A percentile compares a stretch with the other conserved stretches of the same genome.
Conservation (phyloP, 805 yeast species). For the Diddensiella caesifluorescens region DNA sequence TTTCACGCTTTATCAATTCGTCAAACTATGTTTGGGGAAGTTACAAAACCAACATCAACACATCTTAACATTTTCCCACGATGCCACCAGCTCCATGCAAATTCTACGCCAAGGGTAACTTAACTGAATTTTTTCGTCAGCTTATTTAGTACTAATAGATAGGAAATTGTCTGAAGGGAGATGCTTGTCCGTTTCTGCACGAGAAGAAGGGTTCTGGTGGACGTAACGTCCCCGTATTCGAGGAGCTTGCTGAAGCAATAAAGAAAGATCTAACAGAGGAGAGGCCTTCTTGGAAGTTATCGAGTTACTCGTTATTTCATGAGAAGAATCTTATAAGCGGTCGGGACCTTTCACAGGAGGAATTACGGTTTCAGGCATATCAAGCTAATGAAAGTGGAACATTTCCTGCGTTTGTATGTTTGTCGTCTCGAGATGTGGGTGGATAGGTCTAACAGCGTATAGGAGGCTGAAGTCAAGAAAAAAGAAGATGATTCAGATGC, state of each 20-base stretch:
- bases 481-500: conserved; percentile 45
- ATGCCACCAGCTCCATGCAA: no score
- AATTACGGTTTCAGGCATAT: conserved; percentile 18
- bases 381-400: conserved; percentile 8
- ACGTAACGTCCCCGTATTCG: conserved; percentile 5
- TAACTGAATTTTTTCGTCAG: background rate
- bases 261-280: conserved; percentile 9
- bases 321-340: conserved; percentile 15
- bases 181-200: conserved; percentile 14
- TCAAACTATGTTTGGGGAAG: no score
- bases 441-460: background rate
- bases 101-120: conserved; percentile 12
- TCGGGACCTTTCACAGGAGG: conserved; percentile 21
- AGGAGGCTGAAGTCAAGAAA: conserved; percentile 4
- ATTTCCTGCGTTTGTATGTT: conserved; percentile 3
- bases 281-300: conserved; percentile 13
- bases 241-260: conserved; percentile 7
- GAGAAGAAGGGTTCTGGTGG: conserved; percentile 5
- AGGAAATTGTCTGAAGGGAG: conserved; percentile 18
- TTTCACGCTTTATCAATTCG: no score
- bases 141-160: background rate
- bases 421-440: background rate
- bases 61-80: no score
- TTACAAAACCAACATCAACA: no score
- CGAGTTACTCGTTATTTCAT: conserved; percentile 12